Evolutionary conservation across 345 rosid species (phyloP).

Genomic region (Hibiscus trionum): DNA sequence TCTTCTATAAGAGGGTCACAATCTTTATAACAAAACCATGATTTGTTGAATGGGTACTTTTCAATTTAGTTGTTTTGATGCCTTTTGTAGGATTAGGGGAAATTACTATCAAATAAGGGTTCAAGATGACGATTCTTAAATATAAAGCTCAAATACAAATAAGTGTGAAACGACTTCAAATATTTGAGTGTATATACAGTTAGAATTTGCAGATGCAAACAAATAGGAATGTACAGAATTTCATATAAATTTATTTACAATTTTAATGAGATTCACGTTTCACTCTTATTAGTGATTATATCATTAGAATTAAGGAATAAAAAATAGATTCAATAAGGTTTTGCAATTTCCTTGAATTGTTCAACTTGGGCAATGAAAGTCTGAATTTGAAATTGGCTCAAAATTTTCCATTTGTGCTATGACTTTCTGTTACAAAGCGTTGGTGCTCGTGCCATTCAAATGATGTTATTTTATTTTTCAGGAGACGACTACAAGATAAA

Average conservation of each 20-base stretch:
- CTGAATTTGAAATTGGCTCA: background rate
- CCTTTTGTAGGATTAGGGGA: background rate
- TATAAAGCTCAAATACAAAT: background rate
- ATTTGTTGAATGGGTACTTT: background rate
- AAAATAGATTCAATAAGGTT: background rate
- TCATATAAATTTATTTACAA: background rate
- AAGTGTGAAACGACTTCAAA: background rate
- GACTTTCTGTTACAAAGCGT: background rate
- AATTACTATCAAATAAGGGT: background rate
- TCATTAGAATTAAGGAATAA: background rate
- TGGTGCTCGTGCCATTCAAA: background rate
- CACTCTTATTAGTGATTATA: background rate
- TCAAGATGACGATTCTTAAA: background rate
- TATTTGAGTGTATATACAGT: background rate
- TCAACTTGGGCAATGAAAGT: background rate
- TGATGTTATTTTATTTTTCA: conserved; percentile 30
- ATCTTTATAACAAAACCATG: background rate
- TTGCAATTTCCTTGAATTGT: background rate
- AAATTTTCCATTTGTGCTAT: background rate
- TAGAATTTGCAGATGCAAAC: background rate
- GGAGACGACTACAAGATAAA: conserved; percentile 97
- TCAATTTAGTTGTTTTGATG: background rate
- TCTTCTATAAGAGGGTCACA: background rate
- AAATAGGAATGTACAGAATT: background rate
- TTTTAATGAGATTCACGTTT: background rate